Percentiles rank a stretch among this genome's conserved stretches.
Evolutionary conservation across 495 filamentous ascomycete species (phyloP).

Genomic region (Penicillium alfredii): DNA sequence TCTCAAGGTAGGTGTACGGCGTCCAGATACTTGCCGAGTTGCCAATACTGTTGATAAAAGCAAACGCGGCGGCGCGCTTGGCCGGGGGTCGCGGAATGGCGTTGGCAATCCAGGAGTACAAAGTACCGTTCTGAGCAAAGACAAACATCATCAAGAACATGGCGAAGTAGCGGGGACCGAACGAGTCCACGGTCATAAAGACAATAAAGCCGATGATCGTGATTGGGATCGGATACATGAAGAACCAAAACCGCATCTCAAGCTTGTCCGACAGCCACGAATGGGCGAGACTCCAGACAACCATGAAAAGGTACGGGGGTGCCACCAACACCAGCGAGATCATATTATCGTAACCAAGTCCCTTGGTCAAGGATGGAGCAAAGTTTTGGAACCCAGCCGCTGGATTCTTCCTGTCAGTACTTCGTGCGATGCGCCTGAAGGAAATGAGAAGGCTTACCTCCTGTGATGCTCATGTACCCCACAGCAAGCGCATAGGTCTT

Average conservation of each 20-base stretch:
- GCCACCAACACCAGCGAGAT: slow-evolving; percentile 47
- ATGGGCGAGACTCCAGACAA: slow-evolving; percentile 41
- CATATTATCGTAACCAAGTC: slow-evolving; percentile 35
- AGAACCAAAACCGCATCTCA: slow-evolving; percentile 47
- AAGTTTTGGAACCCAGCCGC: slow-evolving; percentile 51
- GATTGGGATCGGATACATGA: slow-evolving; percentile 45
- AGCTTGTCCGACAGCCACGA: slow-evolving; percentile 41
- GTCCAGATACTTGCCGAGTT: slow-evolving; percentile 53
- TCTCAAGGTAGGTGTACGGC: slow-evolving; percentile 42
- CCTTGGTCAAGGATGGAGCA: slow-evolving; percentile 46
- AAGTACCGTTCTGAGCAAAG: slow-evolving; percentile 47
- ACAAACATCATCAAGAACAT: slow-evolving; percentile 52
- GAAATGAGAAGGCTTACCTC: too few species aligned
- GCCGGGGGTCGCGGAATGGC: slow-evolving; percentile 48
- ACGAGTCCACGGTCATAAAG: slow-evolving; percentile 43
- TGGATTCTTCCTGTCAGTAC: too few species aligned
- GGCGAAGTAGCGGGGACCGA: slow-evolving; percentile 48
- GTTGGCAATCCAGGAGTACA: slow-evolving; percentile 51
- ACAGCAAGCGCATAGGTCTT: slow-evolving; percentile 47
- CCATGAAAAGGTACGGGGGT: slow-evolving; percentile 52
- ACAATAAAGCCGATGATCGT: slow-evolving; percentile 46
- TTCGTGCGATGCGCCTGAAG: too few species aligned
- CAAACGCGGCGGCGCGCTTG: slow-evolving; percentile 49
- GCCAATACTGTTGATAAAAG: slow-evolving; percentile 50
- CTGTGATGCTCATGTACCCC: slow-evolving; percentile 47